Evolutionary conservation across 2,329 filamentous ascomycete genomes (phyloP).

Genomic region (Fusarium poae): DNA sequence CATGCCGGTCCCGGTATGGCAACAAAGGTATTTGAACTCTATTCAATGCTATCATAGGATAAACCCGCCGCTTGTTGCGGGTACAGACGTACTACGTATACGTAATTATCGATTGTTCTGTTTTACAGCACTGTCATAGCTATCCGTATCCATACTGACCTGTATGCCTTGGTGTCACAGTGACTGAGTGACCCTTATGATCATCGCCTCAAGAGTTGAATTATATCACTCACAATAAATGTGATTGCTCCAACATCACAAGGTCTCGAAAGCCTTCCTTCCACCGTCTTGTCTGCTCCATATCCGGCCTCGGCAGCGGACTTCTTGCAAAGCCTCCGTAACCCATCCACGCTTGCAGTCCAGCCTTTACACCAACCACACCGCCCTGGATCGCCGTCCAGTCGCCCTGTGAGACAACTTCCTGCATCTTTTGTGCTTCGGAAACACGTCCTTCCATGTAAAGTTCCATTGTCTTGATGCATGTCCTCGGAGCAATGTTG

Average conservation of each 20-base stretch:
- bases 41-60: slow-evolving; percentile 10
- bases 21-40: slow-evolving; percentile 1
- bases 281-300: slow-evolving; percentile 64
- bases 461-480: slow-evolving; percentile 71
- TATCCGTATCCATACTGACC: slow-evolving; percentile 10
- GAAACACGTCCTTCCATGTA: slow-evolving; percentile 68
- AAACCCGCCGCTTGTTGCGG: slow-evolving; percentile 5
- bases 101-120: not conserved
- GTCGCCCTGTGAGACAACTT: slow-evolving; percentile 74
- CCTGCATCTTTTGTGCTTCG: slow-evolving; percentile 74
- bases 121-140: slow-evolving; percentile 12
- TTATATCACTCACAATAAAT: slow-evolving; percentile 52
- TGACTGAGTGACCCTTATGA: slow-evolving; percentile 3
- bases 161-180: slow-evolving; percentile 26
- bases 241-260: slow-evolving; percentile 65
- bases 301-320: slow-evolving; percentile 58
- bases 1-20: slow-evolving; percentile 37
- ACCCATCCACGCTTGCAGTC: slow-evolving; percentile 73
- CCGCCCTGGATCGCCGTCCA: slow-evolving; percentile 80
- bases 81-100: slow-evolving; percentile 1
- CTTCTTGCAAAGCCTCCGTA: slow-evolving; percentile 69
- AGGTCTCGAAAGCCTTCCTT: slow-evolving; percentile 69
- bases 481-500: slow-evolving; percentile 77
- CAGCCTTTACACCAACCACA: slow-evolving; percentile 78
- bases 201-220: slow-evolving; percentile 48